Base-by-base conservation (phyloP, 768 basidiomycete species). In the Lepiota venenata region DNA sequence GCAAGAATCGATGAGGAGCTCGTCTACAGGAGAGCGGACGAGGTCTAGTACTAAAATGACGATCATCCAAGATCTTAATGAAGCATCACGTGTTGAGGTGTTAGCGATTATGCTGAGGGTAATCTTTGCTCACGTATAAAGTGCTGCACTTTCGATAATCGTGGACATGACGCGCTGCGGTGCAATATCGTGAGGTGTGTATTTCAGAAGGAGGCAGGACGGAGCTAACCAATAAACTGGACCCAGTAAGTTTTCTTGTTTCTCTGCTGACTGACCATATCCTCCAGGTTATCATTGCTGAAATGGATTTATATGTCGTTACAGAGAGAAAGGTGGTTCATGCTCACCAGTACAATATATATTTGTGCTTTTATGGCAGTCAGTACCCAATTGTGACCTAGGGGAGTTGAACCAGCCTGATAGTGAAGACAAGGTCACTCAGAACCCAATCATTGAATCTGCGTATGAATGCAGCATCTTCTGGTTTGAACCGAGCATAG, bases 111-210 rank as follows among this genome's bases (percentile, higher is more conserved):
- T 10, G 8, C n/a, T 25, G 36, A 25, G 27, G 25, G 16, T 21
- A 37, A 14, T 9, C 18, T 9, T 20, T 22, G 50, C 60, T 2
- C 27, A 63, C 61, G 58, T 61, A 35, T 61, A 61, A n/a, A 61
- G 39, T 8, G 58, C 52, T 4, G 61, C 61, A 36, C 61, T 61
- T 36, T 63, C 61, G 21, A 56, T 25, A 5, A 63, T 16, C 14
- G 57, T 56, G 1, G 41, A 46, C 11, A 58, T 38, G 10, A 58
- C 39, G 10, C 20, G 20, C 56, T 63, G 27, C n/a, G 25, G 6
- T 5, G 4, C 4, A 7, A 11, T 12, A 37, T 29, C 36, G 22
- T 11, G 39, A 25, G 21, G 2, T 15, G 21, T 38, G 10, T 2
- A 2, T 12, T 8, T 20, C 16, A 11, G 18, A 21, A 14, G 18